Evolutionary conservation across 345 rosid genomes (phyloP).

Genomic region (Citrus inodora): DNA sequence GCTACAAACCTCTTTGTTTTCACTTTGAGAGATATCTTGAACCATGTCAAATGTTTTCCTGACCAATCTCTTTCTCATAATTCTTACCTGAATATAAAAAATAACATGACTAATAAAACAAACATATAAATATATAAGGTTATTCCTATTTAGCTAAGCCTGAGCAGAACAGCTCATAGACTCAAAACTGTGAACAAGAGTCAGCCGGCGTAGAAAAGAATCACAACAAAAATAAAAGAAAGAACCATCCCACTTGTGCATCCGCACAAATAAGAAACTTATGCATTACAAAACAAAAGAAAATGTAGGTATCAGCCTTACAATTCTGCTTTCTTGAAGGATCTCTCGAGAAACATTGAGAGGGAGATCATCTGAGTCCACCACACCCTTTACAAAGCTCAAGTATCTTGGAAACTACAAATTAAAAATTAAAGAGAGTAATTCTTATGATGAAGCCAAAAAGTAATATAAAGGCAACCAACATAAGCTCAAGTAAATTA

Average conservation of each 20-base stretch:
- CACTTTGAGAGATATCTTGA: conserved; percentile 80
- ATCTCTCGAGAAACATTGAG: conserved; percentile 96
- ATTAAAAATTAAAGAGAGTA: not conserved
- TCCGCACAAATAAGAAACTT: not conserved
- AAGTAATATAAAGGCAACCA: not conserved
- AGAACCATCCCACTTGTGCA: not conserved
- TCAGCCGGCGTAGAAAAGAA: not conserved
- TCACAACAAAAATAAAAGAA: not conserved
- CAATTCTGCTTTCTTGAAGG: conserved; percentile 91
- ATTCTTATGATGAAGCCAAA: not conserved
- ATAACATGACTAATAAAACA: not conserved
- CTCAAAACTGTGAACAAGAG: not conserved
- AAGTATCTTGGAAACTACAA: conserved; percentile 91
- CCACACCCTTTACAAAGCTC: conserved; percentile 97
- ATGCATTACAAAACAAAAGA: not conserved
- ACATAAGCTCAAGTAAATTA: not conserved
- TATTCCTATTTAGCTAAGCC: not conserved
- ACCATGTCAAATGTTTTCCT: conserved; percentile 97
- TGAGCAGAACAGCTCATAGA: not conserved
- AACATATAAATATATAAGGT: not conserved
- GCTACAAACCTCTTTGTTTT: conserved; percentile 74
- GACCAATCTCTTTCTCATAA: conserved; percentile 97
- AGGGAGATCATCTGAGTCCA: conserved; percentile 95
- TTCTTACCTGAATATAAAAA: conserved; percentile 54
- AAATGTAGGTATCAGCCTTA: conserved; percentile 26